phyloP scores from a whole-genome alignment of 2,329 filamentous ascomycete genomes.

The Microcera coccophila region DNA sequence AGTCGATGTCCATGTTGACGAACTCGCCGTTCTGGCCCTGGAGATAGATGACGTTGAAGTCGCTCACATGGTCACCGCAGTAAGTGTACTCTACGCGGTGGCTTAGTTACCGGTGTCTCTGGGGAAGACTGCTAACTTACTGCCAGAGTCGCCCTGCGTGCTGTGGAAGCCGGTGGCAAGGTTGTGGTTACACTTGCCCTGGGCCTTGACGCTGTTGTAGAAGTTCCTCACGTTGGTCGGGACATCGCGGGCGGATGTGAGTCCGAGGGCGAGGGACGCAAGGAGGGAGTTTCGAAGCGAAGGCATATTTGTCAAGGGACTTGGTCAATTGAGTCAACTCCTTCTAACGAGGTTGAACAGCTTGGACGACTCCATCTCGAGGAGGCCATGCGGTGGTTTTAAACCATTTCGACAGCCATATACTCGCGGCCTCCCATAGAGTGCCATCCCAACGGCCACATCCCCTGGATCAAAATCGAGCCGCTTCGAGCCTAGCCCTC shows the following conservation, averaged over 20 bases:
- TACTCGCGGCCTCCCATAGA: background rate
- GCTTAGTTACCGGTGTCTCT: background rate
- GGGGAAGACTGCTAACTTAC: conserved; percentile 22
- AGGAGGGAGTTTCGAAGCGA: conserved; percentile 20
- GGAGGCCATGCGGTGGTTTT: too few species aligned
- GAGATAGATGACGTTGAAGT: conserved; percentile 46
- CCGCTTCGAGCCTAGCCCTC: background rate
- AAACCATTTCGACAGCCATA: too few species aligned
- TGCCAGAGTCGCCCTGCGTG: conserved; percentile 32
- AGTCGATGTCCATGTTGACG: conserved; percentile 57
- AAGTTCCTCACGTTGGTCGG: conserved; percentile 40
- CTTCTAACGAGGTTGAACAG: background rate
- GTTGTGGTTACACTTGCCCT: conserved; percentile 36
- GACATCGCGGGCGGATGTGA: conserved; percentile 31
- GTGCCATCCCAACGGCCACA: background rate
- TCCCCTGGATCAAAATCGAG: background rate
- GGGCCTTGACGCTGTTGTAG: conserved; percentile 37
- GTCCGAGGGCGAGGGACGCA: conserved; percentile 18
- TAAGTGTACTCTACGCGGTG: conserved; percentile 35
- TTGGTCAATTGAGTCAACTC: background rate
- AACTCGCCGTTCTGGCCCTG: conserved; percentile 40
- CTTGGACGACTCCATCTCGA: too few species aligned
- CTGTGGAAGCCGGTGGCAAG: conserved; percentile 42
- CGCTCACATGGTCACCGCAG: conserved; percentile 43
- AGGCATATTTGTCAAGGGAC: background rate